Base-by-base conservation (phyloP, 306 rosid genomes). In the Sindora glabra region DNA sequence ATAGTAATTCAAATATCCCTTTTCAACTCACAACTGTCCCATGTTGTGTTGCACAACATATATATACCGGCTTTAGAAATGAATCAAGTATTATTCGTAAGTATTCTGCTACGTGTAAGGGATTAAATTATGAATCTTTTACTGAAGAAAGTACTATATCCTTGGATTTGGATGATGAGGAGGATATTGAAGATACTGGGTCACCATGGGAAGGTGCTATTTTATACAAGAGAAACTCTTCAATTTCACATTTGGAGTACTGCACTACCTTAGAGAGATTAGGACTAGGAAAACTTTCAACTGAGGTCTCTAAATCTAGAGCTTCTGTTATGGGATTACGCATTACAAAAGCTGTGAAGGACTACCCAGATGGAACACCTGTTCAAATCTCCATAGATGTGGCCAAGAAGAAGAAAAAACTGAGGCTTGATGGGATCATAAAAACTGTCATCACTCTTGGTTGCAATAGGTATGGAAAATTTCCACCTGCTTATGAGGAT, bases 241-340 rank as follows among this genome's bases (percentile, higher is more conserved):
- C 84, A 0, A 45, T 71, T 57, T 57, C 77, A 19, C 98, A 91
- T 55, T 18, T 85, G 46, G 98, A 91, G 60, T 91, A 85, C 40
- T 91, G 98, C 79, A 88, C 96, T 41, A 88, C 98, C 64, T 80
- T 91, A 69, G 98, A 91, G 86, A 85, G 96, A 56, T 80, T 91
- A 64, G 98, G 95, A 23, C 67, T 92, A 21, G 94, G 77, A 64
- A 73, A 48, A 2, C 82, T 86, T 70, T 88, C 98, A 4, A 78
- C 85, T 39, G 83, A 80, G 50, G 63, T 81, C 17, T 83, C 95
- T 0, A 92, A 86, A 75, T 65, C 78, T 33, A 78, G 72, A 70
- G 98, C 98, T 48, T 82, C 96, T 19, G 44, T 62, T 18, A 88
- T 83, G 98, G 96, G 98, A 21, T 69, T 92, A 67, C 86, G 96